These are phyloP conservation scores for Cicer pinnatifidum DNA, from an alignment of 306 rosid species.

Conservation along the genomic window DNA sequence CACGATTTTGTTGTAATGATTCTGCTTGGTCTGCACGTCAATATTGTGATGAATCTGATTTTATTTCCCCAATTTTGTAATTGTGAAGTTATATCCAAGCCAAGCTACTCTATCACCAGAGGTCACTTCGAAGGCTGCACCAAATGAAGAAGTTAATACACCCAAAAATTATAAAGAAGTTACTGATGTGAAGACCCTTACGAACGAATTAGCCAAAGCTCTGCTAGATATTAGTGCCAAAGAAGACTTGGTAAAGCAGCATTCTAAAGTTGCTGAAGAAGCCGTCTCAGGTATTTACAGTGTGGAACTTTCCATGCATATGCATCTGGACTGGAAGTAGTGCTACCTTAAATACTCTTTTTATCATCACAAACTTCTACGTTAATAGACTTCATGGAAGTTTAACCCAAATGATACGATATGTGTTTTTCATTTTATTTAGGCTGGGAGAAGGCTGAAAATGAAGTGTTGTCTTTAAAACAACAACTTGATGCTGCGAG, in stretches of 20 bases:
- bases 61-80: conserved; percentile 36
- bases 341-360: conserved; percentile 3
- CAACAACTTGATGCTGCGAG: conserved; percentile 69
- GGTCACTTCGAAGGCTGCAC: conserved; percentile 62
- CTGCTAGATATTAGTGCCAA: conserved; percentile 65
- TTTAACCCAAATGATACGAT: not conserved
- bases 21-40: not conserved
- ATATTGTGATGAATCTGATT: conserved; percentile 28
- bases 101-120: conserved; percentile 67
- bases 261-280: conserved; percentile 87
- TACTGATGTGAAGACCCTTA: conserved; percentile 57
- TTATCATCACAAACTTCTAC: conserved; percentile 29
- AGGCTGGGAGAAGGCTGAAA: conserved; percentile 94
- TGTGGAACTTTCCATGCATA: conserved; percentile 35
- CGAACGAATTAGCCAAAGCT: conserved; percentile 67
- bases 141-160: conserved; percentile 47
- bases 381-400: not conserved
- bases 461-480: conserved; percentile 57
- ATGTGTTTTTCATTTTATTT: conserved; percentile 1
- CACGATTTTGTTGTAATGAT: not conserved
- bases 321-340: conserved; percentile 18
- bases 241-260: conserved; percentile 79
- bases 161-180: conserved; percentile 46
- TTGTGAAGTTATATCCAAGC: conserved; percentile 56
- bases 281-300: conserved; percentile 69